phyloP scores from a whole-genome alignment of 1,284 basidiomycete species.

The Sutorius eximius region DNA sequence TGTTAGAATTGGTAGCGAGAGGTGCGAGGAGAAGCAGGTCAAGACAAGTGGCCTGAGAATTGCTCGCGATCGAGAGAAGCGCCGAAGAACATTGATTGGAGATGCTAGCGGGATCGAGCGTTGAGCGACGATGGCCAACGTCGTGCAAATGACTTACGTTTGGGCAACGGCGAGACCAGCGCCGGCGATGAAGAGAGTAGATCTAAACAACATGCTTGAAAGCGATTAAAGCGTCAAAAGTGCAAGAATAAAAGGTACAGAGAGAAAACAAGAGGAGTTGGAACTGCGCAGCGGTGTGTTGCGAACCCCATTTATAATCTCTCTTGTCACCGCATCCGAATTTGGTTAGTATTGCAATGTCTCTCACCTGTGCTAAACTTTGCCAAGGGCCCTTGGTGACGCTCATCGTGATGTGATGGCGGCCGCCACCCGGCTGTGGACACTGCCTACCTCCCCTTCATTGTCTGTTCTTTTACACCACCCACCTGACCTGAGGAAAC shows the following conservation, averaged over 20 bases:
- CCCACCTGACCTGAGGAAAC: background rate
- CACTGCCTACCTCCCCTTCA: background rate
- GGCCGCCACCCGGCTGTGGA: background rate
- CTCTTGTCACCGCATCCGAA: background rate
- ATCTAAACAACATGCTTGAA: constrained; percentile 27
- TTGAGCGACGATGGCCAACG: constrained; percentile 13
- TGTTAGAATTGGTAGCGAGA: constrained; percentile 38
- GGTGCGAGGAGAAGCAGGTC: constrained; percentile 48
- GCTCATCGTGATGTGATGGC: background rate
- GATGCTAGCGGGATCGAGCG: constrained; percentile 2
- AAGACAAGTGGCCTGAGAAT: constrained; percentile 52
- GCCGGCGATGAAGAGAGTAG: constrained; percentile 37
- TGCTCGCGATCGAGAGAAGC: constrained; percentile 42
- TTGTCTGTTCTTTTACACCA: background rate
- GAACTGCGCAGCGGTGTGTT: constrained; percentile 12
- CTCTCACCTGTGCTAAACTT: background rate
- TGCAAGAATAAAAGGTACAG: background rate
- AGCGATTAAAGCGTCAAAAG: background rate
- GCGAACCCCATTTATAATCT: constrained; percentile 16
- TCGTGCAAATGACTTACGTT: constrained; percentile 37
- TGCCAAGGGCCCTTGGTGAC: no score
- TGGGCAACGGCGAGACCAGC: constrained; percentile 46
- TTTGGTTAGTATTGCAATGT: background rate
- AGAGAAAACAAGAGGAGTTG: background rate
- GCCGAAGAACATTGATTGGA: constrained; percentile 35